Percentiles rank a stretch among this genome's conserved stretches.
phyloP scores from a whole-genome alignment of 805 yeast species.

The Teunomyces kruisii region DNA sequence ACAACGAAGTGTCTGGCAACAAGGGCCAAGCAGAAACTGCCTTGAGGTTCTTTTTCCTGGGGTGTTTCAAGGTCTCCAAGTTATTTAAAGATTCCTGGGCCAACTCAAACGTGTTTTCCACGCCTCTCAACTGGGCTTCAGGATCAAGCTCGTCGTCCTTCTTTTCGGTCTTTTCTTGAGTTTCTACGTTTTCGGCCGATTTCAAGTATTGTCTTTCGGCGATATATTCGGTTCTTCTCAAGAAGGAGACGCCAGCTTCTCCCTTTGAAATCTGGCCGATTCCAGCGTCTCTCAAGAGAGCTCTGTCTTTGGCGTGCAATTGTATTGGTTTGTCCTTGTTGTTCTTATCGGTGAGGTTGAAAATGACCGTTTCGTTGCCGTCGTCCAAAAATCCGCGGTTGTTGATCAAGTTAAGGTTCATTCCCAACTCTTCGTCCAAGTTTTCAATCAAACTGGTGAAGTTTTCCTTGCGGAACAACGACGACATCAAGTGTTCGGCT shows the following conservation, averaged over 20 bases:
- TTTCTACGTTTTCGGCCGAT: conserved; percentile 17
- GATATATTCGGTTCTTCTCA: conserved; percentile 93
- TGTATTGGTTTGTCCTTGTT: conserved; percentile 33
- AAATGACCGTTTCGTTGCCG: conserved; percentile 48
- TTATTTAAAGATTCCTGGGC: conserved; percentile 49
- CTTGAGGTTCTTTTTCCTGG: conserved; percentile 66
- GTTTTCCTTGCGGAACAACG: conserved; percentile 73
- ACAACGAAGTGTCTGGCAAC: conserved; percentile 86
- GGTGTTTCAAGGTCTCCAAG: conserved; percentile 60
- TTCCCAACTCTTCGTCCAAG: conserved; percentile 64
- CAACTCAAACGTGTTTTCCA: conserved; percentile 75
- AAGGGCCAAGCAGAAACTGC: conserved; percentile 80
- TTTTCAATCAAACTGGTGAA: conserved; percentile 58
- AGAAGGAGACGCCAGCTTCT: conserved; percentile 66
- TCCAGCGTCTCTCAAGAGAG: conserved; percentile 77
- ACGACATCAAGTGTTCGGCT: conserved; percentile 55
- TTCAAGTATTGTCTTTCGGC: conserved; percentile 52
- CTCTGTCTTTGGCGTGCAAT: conserved; percentile 76
- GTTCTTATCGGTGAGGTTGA: conserved; percentile 21
- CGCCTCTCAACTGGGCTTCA: conserved; percentile 60
- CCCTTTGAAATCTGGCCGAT: conserved; percentile 42
- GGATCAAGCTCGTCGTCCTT: conserved; percentile 45
- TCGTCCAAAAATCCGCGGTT: conserved; percentile 68
- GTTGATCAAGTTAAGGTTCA: conserved; percentile 70
- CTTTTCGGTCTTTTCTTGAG: conserved; percentile 27